Evolutionary conservation across 2,329 filamentous ascomycete genomes (phyloP), one percentile per base, ranked within the genome.

Genomic region (Nannizzia gypsea): DNA sequence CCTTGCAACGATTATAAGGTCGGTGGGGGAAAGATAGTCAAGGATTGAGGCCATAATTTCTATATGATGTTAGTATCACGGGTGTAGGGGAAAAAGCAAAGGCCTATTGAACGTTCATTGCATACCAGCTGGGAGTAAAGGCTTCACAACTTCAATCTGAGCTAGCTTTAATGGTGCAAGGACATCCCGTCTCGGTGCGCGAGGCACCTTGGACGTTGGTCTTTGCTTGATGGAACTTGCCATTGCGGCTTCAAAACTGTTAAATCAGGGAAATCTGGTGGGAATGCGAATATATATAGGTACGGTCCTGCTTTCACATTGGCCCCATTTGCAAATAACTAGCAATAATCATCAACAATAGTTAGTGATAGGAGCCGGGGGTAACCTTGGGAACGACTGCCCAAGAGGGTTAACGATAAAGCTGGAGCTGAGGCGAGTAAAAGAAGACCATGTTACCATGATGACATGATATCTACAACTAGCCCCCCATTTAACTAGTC

Each of bases 21-120:
- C 92, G 62, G 86, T 78, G 28, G 96, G 82, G 42, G 89, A 87
- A 42, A 97, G 83, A 75, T 95, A 90, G 70, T 96, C 90, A 69
- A 99, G 82, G 65, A 99, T 90, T 0, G 85, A 82, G 31, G 87
- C 87, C 66, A 97, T 83, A 66, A 97, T 89, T 76, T 97, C 92
- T 89, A 70, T 50, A 61, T 57, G 38, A 22, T 38, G 64, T 73
- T 56, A 60, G 57, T 46, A 56, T 55, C 48, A 24, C 11, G 3
- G 6, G 8, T 48, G 22, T 13, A n/a, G 13, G 24, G 26, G 5
- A 17, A 15, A 50, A 15, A 34, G 6, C 8, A 17, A 11, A 11
- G 13, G 26, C 4, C 24, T 34, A 26, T 36, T 15, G 56, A 64
- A 15, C 28, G 34, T 44, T n/a, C 38, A 9, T 15, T 58, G 56